A percentile compares a stretch with the other conserved stretches of the same genome.
phyloP scores from a whole-genome alignment of 2,329 filamentous ascomycete genomes.

The Cytospora chrysosperma region DNA sequence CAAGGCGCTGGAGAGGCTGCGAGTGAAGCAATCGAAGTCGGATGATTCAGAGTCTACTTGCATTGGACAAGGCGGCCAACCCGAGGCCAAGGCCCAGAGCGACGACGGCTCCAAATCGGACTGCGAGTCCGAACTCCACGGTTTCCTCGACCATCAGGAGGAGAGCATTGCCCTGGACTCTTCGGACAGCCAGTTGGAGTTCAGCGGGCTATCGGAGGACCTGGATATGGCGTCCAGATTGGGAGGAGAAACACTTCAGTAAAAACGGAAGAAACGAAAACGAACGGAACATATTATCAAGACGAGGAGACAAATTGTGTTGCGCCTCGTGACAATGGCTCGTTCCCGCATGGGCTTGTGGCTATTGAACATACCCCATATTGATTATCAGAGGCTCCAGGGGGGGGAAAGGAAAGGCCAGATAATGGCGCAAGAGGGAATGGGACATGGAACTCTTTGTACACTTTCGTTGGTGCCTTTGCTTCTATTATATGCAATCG shows the following conservation, averaged over 20 bases:
- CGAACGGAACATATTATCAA: not conserved
- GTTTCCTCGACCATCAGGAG: constrained; percentile 21
- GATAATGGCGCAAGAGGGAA: not conserved
- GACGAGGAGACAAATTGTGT: not conserved
- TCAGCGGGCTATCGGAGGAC: constrained; percentile 6
- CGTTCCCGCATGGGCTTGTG: not conserved
- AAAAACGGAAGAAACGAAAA: not conserved
- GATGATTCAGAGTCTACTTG: not conserved
- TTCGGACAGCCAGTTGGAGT: not conserved
- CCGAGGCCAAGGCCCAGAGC: not conserved
- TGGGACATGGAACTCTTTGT: not conserved
- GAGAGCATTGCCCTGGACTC: constrained; percentile 3
- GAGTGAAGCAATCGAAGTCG: not conserved
- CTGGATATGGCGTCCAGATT: constrained; percentile 14
- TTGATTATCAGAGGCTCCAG: not conserved
- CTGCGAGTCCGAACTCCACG: not conserved
- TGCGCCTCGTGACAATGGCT: not conserved
- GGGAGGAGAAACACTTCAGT: constrained; percentile 1
- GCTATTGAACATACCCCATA: not conserved
- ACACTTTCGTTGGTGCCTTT: constrained; percentile 7
- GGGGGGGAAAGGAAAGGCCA: not conserved
- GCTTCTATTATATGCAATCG: not conserved
- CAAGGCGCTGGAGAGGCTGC: not conserved
- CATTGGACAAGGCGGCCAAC: not conserved
- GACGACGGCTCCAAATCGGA: not conserved